phyloP scores from a whole-genome alignment of 192 early-diverging fungal genomes.

The Dissophora globulifera region DNA sequence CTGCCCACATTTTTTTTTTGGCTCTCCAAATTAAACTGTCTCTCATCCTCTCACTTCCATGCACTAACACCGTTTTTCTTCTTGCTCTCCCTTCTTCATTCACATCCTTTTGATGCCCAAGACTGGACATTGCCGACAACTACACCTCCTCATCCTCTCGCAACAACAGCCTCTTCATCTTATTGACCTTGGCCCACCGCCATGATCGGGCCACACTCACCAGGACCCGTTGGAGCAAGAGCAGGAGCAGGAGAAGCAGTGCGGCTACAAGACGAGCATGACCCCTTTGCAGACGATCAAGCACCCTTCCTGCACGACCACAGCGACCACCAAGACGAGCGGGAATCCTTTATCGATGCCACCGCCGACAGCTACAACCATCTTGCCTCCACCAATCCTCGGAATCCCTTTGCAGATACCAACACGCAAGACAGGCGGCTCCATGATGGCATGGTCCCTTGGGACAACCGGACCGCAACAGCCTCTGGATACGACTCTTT shows the following conservation, averaged over 20 bases:
- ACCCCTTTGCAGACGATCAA: slow-evolving; percentile 10
- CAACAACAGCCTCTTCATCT: not conserved
- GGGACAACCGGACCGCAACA: too few species aligned
- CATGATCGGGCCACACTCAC: slow-evolving; percentile 13
- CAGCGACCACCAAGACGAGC: not conserved
- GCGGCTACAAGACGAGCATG: not conserved
- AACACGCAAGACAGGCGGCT: too few species aligned
- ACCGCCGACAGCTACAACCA: slow-evolving; percentile 21
- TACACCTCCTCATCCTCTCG: not conserved
- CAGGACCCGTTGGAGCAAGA: not conserved
- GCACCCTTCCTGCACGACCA: not conserved
- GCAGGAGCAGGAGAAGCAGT: not conserved
- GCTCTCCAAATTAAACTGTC: too few species aligned
- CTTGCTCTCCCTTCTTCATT: not conserved
- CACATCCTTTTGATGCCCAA: slow-evolving; percentile 29
- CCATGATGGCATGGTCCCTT: too few species aligned
- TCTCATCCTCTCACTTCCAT: not conserved
- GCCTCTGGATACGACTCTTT: slow-evolving; percentile 23
- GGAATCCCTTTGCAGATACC: slow-evolving; percentile 19
- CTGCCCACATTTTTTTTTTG: too few species aligned
- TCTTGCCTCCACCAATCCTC: not conserved
- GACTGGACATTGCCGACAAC: slow-evolving; percentile 4
- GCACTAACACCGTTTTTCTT: not conserved
- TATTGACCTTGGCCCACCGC: not conserved
- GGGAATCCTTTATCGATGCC: slow-evolving; percentile 32